phyloP scores from a whole-genome alignment of 768 basidiomycete genomes.

The Royoungia palumana region DNA sequence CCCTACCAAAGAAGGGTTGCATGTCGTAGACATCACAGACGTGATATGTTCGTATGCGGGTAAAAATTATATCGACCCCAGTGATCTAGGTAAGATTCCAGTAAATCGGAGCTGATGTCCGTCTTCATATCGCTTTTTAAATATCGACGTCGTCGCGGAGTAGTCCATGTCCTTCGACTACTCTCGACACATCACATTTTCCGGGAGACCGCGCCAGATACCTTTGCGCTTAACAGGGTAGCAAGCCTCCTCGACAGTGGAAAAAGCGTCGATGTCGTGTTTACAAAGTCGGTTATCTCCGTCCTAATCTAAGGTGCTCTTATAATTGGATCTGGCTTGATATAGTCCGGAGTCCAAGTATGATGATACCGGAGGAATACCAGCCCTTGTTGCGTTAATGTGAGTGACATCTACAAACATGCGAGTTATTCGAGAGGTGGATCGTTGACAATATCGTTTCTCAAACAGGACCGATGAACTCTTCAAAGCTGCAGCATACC shows the following conservation, averaged over 20 bases:
- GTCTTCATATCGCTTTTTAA: not conserved
- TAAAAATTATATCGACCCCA: constrained; percentile 15
- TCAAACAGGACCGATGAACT: constrained; percentile 65
- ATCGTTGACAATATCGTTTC: constrained; percentile 6
- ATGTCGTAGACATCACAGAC: constrained; percentile 20
- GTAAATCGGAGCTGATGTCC: not conserved
- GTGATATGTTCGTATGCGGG: constrained; percentile 20
- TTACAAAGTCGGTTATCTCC: constrained; percentile 39
- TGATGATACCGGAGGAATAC: constrained; percentile 57
- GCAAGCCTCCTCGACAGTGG: constrained; percentile 69
- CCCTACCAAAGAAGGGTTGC: constrained; percentile 15
- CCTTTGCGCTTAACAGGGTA: constrained; percentile 70
- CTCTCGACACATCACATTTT: constrained; percentile 78
- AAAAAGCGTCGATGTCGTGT: constrained; percentile 48
- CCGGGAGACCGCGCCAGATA: constrained; percentile 63
- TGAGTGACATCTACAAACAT: constrained; percentile 30
- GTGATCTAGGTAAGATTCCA: constrained; percentile 13
- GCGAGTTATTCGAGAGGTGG: not conserved
- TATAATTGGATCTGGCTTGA: constrained; percentile 1
- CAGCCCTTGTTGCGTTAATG: constrained; percentile 71
- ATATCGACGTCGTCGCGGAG: not conserved
- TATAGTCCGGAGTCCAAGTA: constrained; percentile 63
- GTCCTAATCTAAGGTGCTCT: not conserved
- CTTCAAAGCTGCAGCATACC: constrained; percentile 70
- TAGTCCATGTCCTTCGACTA: constrained; percentile 71